phyloP scores from a whole-genome alignment of 2,329 filamentous ascomycete genomes.

The Neonectria punicea region DNA sequence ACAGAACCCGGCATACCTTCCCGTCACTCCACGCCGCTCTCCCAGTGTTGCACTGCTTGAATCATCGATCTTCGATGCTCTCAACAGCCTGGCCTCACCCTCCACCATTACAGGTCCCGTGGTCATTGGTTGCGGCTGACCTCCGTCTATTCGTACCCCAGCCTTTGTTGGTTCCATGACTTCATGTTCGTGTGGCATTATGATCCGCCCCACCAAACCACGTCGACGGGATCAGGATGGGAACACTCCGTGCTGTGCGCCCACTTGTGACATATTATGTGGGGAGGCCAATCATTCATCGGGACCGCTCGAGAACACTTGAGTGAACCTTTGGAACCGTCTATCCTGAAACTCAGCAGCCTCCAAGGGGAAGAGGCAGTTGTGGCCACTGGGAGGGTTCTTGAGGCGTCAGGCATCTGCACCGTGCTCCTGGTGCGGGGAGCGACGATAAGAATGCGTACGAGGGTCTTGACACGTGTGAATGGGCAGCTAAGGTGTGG shows the following conservation, averaged over 20 bases:
- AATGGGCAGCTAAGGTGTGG: constrained; percentile 1
- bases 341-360: constrained; percentile 33
- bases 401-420: neutral
- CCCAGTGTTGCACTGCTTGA: constrained; percentile 10
- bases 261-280: constrained; percentile 21
- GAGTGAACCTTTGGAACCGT: constrained; percentile 18
- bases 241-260: neutral
- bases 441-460: neutral
- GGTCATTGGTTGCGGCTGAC: neutral
- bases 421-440: neutral
- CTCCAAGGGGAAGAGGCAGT: constrained; percentile 7
- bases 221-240: constrained; percentile 19
- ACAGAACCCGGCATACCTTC: constrained; percentile 8
- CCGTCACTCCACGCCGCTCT: neutral
- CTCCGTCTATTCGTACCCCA: neutral
- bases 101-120: neutral
- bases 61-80: constrained; percentile 11
- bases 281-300: constrained; percentile 34
- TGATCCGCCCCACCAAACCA: constrained; percentile 27
- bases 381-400: neutral
- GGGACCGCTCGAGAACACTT: constrained; percentile 23
- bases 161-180: constrained; percentile 31
- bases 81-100: neutral
- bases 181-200: constrained; percentile 23
- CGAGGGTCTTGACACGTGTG: neutral